These are phyloP conservation scores for Aspergillus panamensis DNA, from an alignment of 495 filamentous ascomycete species.

Conservation along the genomic window DNA sequence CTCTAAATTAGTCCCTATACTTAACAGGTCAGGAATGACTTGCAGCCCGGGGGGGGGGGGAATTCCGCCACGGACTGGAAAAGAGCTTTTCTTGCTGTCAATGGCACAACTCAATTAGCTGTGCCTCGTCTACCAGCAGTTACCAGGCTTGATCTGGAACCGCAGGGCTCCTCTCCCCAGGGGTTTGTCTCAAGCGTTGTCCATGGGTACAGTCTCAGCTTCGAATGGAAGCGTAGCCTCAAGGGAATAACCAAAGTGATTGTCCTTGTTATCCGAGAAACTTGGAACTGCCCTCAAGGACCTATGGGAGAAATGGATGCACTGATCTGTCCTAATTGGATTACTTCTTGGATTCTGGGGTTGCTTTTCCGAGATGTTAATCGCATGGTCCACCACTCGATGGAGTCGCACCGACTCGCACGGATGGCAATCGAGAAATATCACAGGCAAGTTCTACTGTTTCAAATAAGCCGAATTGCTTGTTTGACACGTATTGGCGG, in stretches of 20 bases:
- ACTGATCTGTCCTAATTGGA: too few relatives aligned
- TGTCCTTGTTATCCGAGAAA: not conserved
- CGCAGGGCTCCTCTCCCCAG: not conserved
- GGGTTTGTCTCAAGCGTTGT: not conserved
- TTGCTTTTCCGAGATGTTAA: too few relatives aligned
- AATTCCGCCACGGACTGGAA: not conserved
- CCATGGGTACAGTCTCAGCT: not conserved
- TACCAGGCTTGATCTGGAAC: not conserved
- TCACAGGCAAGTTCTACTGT: too few relatives aligned
- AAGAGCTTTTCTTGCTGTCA: not conserved
- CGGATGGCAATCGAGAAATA: too few relatives aligned
- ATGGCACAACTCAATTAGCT: not conserved
- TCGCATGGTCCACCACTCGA: too few relatives aligned
- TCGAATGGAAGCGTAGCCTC: not conserved
- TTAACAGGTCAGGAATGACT: constrained; percentile 1
- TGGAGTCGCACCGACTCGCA: too few relatives aligned
- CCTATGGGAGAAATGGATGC: too few relatives aligned
- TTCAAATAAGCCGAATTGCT: too few relatives aligned
- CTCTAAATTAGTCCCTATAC: constrained; percentile 11
- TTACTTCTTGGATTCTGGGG: too few relatives aligned
- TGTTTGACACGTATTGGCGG: too few relatives aligned
- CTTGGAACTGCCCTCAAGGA: not conserved
- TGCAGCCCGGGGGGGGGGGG: constrained; percentile 4
- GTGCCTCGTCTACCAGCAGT: not conserved
- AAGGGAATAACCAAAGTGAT: not conserved